phyloP scores from a whole-genome alignment of 1,139 yeast species.

The Meyerozyma sp. region DNA sequence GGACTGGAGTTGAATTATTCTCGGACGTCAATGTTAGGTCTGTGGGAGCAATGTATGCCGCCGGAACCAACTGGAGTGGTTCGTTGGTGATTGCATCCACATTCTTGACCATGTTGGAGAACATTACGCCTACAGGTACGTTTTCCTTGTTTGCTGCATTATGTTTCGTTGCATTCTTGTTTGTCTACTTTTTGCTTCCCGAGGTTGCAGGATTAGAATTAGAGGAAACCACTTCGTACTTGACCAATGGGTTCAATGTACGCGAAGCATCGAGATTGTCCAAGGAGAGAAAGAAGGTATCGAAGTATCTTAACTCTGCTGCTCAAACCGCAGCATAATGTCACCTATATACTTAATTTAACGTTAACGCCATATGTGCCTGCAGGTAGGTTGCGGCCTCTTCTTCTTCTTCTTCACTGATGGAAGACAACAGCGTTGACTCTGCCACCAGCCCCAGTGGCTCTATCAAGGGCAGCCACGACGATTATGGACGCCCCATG shows the following conservation, averaged over 20 bases:
- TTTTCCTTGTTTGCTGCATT: conserved; percentile 85
- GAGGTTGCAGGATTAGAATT: conserved; percentile 86
- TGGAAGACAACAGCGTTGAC: neutral
- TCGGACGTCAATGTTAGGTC: conserved; percentile 88
- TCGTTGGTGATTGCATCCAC: conserved; percentile 87
- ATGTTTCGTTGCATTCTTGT: conserved; percentile 62
- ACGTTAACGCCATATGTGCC: neutral
- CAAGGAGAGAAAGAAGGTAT: conserved; percentile 35
- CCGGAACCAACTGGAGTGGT: conserved; percentile 97
- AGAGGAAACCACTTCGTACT: conserved; percentile 81
- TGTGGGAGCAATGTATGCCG: conserved; percentile 83
- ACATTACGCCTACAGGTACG: conserved; percentile 92
- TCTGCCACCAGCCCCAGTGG: neutral
- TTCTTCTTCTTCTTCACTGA: neutral
- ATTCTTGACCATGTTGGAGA: conserved; percentile 87
- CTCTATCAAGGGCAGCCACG: neutral
- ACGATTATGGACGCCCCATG: neutral
- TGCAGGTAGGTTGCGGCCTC: neutral
- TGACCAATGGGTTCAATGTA: conserved; percentile 81
- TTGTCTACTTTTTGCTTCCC: conserved; percentile 81
- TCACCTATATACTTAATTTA: neutral
- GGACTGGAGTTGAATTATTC: conserved; percentile 96
- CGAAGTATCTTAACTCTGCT: conserved; percentile 2
- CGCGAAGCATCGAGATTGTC: conserved; percentile 63
- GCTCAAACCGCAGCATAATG: neutral